A percentile compares a stretch with the other conserved stretches of the same genome.
Conservation (phyloP, 2,329 filamentous ascomycete species). For the Colletotrichum theobromicola region DNA sequence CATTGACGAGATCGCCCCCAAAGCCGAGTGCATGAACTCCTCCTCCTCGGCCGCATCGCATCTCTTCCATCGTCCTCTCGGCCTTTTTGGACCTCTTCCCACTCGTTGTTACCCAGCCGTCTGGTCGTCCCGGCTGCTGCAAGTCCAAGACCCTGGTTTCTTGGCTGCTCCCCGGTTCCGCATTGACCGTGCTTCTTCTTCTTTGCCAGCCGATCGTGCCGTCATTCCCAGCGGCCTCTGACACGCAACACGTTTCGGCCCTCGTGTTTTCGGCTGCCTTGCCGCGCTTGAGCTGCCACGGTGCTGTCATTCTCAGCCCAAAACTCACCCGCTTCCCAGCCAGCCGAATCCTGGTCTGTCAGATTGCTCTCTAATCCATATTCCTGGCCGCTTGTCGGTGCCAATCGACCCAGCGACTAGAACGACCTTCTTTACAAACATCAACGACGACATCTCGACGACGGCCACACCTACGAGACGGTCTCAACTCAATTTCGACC, state of each 20-base stretch:
- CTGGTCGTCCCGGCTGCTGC: conserved; percentile 2
- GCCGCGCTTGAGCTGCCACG: conserved; percentile 2
- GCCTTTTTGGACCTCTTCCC: background rate
- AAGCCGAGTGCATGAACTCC: background rate
- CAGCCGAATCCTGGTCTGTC: conserved; percentile 11
- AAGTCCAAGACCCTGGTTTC: background rate
- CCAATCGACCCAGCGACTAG: background rate
- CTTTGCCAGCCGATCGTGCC: conserved; percentile 15
- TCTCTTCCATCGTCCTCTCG: background rate
- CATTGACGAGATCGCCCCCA: background rate
- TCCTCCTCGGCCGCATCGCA: background rate
- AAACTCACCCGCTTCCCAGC: conserved; percentile 14
- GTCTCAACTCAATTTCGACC: background rate
- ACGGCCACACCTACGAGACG: background rate
- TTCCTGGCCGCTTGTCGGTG: conserved; percentile 9
- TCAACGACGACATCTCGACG: background rate
- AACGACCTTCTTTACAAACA: background rate
- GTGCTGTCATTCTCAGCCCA: conserved; percentile 9
- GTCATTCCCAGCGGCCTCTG: conserved; percentile 20
- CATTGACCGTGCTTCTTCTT: conserved; percentile 18
- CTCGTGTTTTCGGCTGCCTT: background rate
- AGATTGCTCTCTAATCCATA: background rate
- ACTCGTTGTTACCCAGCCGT: background rate
- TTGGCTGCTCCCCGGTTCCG: conserved; percentile 11
- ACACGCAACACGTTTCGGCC: conserved; percentile 23